Evolutionary conservation across 2,329 filamentous ascomycete species (phyloP).

Genomic region (Pestalotiopsis sp.): DNA sequence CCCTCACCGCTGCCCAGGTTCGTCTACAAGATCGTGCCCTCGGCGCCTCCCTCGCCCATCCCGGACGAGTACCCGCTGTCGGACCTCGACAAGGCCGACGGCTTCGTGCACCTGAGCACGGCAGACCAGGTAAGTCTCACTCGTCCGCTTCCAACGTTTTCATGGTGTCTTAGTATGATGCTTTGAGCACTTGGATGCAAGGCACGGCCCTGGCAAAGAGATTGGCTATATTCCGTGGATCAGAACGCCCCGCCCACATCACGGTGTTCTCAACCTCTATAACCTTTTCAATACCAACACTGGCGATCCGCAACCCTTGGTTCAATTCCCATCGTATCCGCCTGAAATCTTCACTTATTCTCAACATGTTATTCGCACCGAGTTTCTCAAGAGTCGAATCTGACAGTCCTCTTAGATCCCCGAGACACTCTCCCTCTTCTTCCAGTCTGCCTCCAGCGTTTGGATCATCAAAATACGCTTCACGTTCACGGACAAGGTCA

Average conservation of each 20-base stretch:
- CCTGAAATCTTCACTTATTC: neutral
- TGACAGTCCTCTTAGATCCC: constrained; percentile 27
- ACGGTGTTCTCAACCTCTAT: no score
- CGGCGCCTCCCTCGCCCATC: constrained; percentile 53
- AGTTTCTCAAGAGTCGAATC: neutral
- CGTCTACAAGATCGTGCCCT: constrained; percentile 64
- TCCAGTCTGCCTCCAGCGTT: constrained; percentile 24
- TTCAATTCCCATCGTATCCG: no score
- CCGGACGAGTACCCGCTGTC: constrained; percentile 59
- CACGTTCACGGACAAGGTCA: constrained; percentile 43
- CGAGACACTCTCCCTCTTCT: constrained; percentile 32
- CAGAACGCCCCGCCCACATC: no score
- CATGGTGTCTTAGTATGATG: no score
- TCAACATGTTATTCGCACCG: neutral
- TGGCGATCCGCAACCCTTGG: no score
- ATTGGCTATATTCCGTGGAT: no score
- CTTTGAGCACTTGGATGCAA: no score
- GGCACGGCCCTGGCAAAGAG: no score
- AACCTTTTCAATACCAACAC: no score
- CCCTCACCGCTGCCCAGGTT: constrained; percentile 39
- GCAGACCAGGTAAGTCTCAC: constrained; percentile 47
- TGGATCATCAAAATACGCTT: constrained; percentile 51
- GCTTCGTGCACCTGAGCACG: constrained; percentile 64
- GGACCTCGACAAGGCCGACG: constrained; percentile 60
- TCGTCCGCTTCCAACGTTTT: no score